Evolutionary conservation across 345 rosid species (phyloP).

Genomic region (Eucalyptus melliodora): DNA sequence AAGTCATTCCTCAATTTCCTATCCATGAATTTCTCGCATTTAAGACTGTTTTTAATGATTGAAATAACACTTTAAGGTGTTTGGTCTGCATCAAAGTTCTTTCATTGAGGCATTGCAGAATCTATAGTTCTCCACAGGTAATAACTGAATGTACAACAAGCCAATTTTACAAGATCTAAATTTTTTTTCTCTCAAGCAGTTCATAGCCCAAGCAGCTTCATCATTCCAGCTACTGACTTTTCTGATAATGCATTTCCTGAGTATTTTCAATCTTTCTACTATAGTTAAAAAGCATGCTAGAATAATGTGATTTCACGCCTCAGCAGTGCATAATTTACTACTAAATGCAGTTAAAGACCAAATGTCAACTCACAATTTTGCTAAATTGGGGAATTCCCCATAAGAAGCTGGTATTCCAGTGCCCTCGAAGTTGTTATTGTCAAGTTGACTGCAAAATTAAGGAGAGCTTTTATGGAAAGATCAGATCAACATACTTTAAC

Average conservation of each 20-base stretch:
- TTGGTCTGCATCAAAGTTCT: not conserved
- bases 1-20: not conserved
- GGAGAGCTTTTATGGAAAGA: not conserved
- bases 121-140: not conserved
- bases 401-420: slow-evolving; percentile 59
- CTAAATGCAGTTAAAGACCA: not conserved
- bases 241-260: not conserved
- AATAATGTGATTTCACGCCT: not conserved
- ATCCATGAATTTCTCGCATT: not conserved
- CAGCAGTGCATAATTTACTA: not conserved
- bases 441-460: slow-evolving; percentile 62
- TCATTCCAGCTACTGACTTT: not conserved
- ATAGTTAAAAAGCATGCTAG: not conserved
- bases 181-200: not conserved
- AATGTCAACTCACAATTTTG: slow-evolving; percentile 45
- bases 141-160: not conserved
- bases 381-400: slow-evolving; percentile 37
- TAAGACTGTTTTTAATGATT: not conserved
- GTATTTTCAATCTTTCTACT: not conserved
- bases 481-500: not conserved
- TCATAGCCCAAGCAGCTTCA: not conserved
- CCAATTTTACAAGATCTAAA: not conserved
- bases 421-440: slow-evolving; percentile 72
- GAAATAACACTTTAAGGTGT: not conserved
- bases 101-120: not conserved